A percentile compares a stretch with the other conserved stretches of the same genome.
Conservation (phyloP, 1,139 yeast genomes). For the Magnusiomyces suaveolens region DNA sequence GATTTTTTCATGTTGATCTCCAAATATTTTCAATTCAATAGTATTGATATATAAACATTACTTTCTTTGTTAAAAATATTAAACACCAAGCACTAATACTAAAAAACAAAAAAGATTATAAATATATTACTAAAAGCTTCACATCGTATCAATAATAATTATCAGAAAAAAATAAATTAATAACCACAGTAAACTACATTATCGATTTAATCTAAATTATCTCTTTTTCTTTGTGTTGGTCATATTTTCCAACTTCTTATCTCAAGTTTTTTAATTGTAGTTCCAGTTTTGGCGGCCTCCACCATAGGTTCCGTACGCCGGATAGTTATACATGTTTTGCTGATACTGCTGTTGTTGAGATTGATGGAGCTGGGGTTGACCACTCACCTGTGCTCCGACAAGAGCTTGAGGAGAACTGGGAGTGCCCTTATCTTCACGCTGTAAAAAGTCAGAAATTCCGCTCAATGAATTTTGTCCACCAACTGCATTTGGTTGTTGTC, state of each 20-base stretch:
- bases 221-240: too few relatives aligned
- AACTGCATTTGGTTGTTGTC: slow-evolving; percentile 17
- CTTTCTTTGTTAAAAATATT: too few relatives aligned
- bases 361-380: slow-evolving; percentile 16
- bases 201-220: too few relatives aligned
- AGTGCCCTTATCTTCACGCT: slow-evolving; percentile 26
- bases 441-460: slow-evolving; percentile 30
- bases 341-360: slow-evolving; percentile 18
- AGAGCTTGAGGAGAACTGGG: slow-evolving; percentile 23
- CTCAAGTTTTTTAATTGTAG: slow-evolving; percentile 6
- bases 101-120: too few relatives aligned
- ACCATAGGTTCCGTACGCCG: slow-evolving; percentile 26
- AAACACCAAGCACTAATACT: too few relatives aligned
- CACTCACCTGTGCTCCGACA: slow-evolving; percentile 14
- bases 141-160: too few relatives aligned
- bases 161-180: too few relatives aligned
- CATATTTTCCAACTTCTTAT: neutral
- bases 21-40: too few relatives aligned
- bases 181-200: too few relatives aligned
- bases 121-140: too few relatives aligned
- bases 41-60: too few relatives aligned
- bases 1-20: too few relatives aligned
- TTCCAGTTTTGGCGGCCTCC: slow-evolving; percentile 14
- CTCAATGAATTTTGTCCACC: slow-evolving; percentile 18
- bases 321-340: slow-evolving; percentile 27